A percentile compares a stretch with the other conserved stretches of the same genome.
These are phyloP conservation scores for Spergularia bocconei DNA, from an alignment of 148 eudicot genomes.

Conservation along the genomic window DNA sequence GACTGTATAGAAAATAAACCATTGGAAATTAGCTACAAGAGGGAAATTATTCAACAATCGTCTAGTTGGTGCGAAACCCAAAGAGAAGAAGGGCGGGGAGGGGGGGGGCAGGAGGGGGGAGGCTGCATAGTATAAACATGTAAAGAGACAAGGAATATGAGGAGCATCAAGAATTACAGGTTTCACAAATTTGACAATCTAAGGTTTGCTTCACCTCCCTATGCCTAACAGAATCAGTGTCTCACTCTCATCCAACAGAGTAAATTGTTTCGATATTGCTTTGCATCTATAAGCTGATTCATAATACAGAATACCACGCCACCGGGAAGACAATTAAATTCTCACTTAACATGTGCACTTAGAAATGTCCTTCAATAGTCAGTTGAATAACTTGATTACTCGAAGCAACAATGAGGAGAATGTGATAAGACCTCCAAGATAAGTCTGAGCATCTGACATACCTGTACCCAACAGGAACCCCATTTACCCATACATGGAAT, in stretches of 20 bases:
- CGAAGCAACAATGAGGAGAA: not conserved
- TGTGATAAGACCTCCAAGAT: not conserved
- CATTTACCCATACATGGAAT: conserved; percentile 85
- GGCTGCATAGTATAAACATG: not conserved
- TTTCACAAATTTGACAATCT: not conserved
- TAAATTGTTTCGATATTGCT: too few relatives aligned
- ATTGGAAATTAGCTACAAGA: conserved; percentile 6
- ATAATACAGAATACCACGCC: too few relatives aligned
- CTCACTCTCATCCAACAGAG: too few relatives aligned
- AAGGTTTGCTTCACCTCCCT: not conserved
- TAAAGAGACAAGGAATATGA: not conserved
- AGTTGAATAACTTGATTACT: not conserved
- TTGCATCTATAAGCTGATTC: too few relatives aligned
- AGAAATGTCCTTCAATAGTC: too few relatives aligned
- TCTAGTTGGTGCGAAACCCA: not conserved
- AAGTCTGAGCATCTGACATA: conserved; percentile 13
- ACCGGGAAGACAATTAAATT: too few relatives aligned
- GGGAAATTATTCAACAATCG: not conserved
- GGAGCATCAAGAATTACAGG: not conserved
- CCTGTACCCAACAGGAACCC: conserved; percentile 89
- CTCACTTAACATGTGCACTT: too few relatives aligned
- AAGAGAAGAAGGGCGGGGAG: not conserved
- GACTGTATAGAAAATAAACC: conserved; percentile 48
- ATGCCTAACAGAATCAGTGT: too few relatives aligned
- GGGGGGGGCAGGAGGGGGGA: not conserved